Evolutionary conservation across 2,329 filamentous ascomycete species (phyloP).

Genomic region (Aspergillus quadrilineatus): DNA sequence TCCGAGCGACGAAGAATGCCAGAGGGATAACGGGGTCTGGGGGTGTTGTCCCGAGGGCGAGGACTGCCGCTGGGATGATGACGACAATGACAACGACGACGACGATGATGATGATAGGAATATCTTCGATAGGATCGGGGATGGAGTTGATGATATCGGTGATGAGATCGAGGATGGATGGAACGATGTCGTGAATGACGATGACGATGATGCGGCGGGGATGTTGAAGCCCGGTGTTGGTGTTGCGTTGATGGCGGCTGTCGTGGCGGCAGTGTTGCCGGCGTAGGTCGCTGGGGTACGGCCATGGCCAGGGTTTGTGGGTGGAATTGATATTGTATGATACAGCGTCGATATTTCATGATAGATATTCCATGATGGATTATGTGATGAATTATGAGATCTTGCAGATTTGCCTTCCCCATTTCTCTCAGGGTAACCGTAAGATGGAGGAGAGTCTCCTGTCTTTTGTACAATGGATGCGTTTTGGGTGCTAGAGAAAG

Average conservation of each 20-base stretch:
- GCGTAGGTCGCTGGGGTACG: background rate
- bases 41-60: slow-evolving; percentile 8
- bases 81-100: slow-evolving; percentile 6
- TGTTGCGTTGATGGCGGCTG: background rate
- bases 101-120: background rate
- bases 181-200: slow-evolving; percentile 3
- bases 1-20: slow-evolving; percentile 5
- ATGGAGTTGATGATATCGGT: background rate
- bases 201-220: slow-evolving; percentile 9
- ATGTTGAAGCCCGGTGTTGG: slow-evolving; percentile 6
- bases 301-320: too few relatives aligned
- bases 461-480: background rate
- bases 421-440: background rate
- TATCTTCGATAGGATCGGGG: background rate
- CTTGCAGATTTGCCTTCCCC: background rate
- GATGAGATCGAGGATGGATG: background rate
- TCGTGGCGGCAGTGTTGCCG: background rate
- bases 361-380: too few relatives aligned
- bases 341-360: too few relatives aligned
- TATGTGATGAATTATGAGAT: background rate
- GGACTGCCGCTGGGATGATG: slow-evolving; percentile 6
- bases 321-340: too few relatives aligned
- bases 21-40: background rate
- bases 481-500: background rate
- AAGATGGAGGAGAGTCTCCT: background rate